A percentile compares a stretch with the other conserved stretches of the same genome.
Evolutionary conservation across 108 stramenopile species (phyloP).

Genomic region (Pelagomonas calceolata): DNA sequence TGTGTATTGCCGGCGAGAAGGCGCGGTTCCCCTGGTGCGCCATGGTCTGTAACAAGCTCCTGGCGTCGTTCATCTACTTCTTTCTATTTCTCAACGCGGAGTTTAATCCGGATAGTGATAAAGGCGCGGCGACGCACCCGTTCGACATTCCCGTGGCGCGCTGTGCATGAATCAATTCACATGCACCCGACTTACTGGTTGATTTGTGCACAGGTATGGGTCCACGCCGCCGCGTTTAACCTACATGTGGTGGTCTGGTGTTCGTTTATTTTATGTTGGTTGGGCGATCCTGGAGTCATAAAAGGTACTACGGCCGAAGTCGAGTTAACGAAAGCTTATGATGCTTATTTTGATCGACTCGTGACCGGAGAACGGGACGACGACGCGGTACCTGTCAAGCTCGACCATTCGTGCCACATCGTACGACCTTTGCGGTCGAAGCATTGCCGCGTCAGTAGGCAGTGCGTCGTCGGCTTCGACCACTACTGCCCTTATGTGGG

Average conservation of each 20-base stretch:
- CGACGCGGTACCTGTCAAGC: conserved; percentile 35
- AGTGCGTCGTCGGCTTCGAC: conserved; percentile 88
- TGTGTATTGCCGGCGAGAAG: background rate
- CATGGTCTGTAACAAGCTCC: background rate
- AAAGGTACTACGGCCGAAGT: background rate
- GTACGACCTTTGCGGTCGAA: conserved; percentile 80
- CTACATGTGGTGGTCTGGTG: background rate
- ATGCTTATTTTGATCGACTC: background rate
- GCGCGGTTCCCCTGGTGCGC: background rate
- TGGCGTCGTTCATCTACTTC: background rate
- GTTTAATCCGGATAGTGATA: too few species aligned
- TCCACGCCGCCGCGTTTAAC: background rate
- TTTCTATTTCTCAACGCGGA: background rate
- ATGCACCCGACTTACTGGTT: too few species aligned
- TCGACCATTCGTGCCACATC: conserved; percentile 92
- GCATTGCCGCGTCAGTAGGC: conserved; percentile 70
- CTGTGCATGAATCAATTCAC: background rate
- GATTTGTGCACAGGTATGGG: background rate
- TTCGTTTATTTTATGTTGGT: background rate
- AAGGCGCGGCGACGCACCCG: background rate
- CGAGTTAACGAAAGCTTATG: background rate
- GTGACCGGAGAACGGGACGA: background rate
- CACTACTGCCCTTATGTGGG: conserved; percentile 97
- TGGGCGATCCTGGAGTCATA: background rate
- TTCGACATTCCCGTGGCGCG: background rate